phyloP scores from a whole-genome alignment of 768 basidiomycete genomes.

The Strobilomyces echinocephalus region DNA sequence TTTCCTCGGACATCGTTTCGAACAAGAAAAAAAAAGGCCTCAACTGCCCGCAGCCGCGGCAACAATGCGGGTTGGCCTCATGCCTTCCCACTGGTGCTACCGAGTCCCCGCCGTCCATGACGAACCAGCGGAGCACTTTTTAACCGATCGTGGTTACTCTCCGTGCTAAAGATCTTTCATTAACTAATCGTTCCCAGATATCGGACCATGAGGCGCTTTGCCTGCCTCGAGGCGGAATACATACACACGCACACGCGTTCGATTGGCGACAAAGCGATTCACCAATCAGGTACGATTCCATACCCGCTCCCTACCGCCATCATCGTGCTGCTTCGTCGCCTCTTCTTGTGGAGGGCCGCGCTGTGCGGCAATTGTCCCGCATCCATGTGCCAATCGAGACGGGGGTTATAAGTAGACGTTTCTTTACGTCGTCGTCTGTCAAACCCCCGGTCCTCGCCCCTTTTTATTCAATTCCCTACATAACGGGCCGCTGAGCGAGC shows the following conservation, averaged over 20 bases:
- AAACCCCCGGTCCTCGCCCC: not conserved
- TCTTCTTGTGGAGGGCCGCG: slow-evolving; percentile 5
- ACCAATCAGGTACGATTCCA: not conserved
- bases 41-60: not conserved
- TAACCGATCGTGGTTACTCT: not conserved
- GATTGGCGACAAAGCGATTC: not conserved
- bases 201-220: not conserved
- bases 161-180: not conserved
- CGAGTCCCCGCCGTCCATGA: not conserved
- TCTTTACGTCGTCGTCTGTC: not conserved
- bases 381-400: slow-evolving; percentile 12
- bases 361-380: slow-evolving; percentile 14
- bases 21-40: not conserved
- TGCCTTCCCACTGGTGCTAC: not conserved
- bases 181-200: not conserved
- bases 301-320: not conserved
- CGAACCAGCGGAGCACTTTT: not conserved
- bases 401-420: slow-evolving; percentile 16
- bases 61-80: not conserved
- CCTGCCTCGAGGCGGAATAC: not conserved
- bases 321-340: not conserved
- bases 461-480: slow-evolving; percentile 8
- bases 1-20: too few species aligned
- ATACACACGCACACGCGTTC: not conserved
- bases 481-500: slow-evolving; percentile 22